These are phyloP conservation scores for Corylus heterophylla DNA, from an alignment of 306 rosid species.

Conservation along the genomic window DNA sequence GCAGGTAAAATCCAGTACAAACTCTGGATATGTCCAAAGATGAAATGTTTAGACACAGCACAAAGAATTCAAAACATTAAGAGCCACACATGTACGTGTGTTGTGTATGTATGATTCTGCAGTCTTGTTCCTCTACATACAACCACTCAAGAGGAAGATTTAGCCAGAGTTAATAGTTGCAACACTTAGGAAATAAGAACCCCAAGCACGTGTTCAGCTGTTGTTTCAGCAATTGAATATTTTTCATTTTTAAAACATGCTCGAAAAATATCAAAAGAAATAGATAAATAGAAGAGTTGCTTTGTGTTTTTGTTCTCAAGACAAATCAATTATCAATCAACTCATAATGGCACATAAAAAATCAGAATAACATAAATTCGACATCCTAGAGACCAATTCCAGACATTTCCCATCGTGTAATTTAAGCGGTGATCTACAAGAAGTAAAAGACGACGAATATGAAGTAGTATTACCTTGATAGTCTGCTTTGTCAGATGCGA, in stretches of 20 bases:
- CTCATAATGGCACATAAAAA: too few species aligned
- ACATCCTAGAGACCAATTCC: neutral
- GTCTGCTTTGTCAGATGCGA: conserved; percentile 66
- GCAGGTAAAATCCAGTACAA: neutral
- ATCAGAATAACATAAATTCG: too few species aligned
- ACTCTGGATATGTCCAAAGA: neutral
- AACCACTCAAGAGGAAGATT: neutral
- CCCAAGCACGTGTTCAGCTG: neutral
- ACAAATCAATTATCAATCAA: too few species aligned
- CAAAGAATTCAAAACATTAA: neutral
- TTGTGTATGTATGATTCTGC: neutral
- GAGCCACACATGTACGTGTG: neutral
- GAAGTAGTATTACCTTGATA: conserved; percentile 49
- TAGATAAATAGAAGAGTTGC: too few species aligned
- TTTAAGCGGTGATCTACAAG: neutral
- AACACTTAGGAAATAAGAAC: neutral
- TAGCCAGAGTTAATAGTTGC: too few species aligned
- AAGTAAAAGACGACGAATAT: neutral
- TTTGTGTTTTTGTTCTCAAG: too few species aligned
- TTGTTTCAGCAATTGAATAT: neutral
- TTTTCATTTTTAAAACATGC: neutral
- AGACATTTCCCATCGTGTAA: conserved; percentile 1
- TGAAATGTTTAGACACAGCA: neutral
- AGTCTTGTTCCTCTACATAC: neutral
- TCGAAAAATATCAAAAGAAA: too few species aligned